Evolutionary conservation across 2,329 filamentous ascomycete genomes (phyloP), one percentile per base, ranked within the genome.

Genomic region (Karstenula rhodostoma): DNA sequence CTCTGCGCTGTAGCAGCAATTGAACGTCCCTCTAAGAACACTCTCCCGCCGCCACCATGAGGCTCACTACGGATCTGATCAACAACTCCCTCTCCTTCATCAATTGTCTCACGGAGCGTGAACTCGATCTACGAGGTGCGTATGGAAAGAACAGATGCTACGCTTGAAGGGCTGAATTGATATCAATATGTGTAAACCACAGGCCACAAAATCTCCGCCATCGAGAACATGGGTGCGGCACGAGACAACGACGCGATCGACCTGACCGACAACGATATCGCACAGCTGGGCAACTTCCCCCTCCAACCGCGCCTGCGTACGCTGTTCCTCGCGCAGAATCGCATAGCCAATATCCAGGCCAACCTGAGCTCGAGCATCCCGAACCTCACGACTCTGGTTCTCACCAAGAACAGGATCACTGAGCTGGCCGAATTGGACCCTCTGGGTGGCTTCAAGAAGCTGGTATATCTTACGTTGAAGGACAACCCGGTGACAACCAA

Each of bases 51-150:
- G 70, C 73, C 77, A 83, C 66, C 50, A 98, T 99, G 95, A 90
- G 94, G 86, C 89, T 99, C 83, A 97, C 94, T 66, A 90, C 92
- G 71, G 95, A 98, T 80, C 89, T 98, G 75, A 96, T 99, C 83
- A 88, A 93, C 81, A 89, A 88, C 80, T 97, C 95, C 77, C 90
- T 97, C 71, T 97, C 94, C 79, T 99, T 97, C 86, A 91, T 98
- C 82, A 99, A 98, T 83, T 94, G 94, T 79, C 87, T 99, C 80
- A 96, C 95, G 84, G 95, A 99, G 87, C 93, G 95, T 81, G 95
- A 99, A 87, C 89, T 99, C 80, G 94, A 98, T 85, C 92, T 99
- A 75, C 90, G 95, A 97, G 95, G 95, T 98, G 91, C 89, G 93
- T 88, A 58, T 88, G 91, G 91, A 93, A 96, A 93, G 93, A 89